A percentile compares a stretch with the other conserved stretches of the same genome.
Evolutionary conservation across 169 alveolate genomes (phyloP).

Genomic region (Amoebophrya sp.): DNA sequence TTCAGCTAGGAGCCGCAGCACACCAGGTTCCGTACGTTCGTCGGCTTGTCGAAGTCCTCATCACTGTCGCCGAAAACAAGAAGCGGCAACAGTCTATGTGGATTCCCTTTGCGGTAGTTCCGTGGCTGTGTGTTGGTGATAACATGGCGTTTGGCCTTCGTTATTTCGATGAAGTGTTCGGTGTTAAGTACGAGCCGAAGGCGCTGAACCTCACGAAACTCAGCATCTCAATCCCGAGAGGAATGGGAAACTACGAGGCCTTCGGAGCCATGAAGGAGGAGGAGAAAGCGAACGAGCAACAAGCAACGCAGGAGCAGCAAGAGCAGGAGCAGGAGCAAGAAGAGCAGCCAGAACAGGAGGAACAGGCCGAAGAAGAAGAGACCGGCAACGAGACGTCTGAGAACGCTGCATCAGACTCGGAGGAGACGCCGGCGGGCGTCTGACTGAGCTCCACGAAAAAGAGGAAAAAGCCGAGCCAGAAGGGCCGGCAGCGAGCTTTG

Average conservation of each 20-base stretch:
- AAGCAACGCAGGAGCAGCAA: background rate
- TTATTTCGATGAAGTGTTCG: background rate
- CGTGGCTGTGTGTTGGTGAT: background rate
- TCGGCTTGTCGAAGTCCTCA: background rate
- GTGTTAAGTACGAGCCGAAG: background rate
- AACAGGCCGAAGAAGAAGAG: no score
- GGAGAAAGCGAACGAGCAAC: background rate
- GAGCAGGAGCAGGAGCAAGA: no score
- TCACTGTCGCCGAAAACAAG: background rate
- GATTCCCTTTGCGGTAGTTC: background rate
- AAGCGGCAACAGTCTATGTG: background rate
- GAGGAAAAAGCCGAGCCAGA: no score
- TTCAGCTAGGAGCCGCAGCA: background rate
- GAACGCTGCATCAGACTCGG: no score
- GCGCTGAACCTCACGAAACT: background rate
- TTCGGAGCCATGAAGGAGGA: background rate
- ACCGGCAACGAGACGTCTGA: no score
- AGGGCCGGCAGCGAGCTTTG: no score
- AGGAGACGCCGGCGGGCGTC: no score
- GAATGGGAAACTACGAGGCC: background rate
- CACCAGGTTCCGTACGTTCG: background rate
- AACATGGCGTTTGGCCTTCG: background rate
- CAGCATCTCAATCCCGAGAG: background rate
- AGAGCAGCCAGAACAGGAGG: no score
- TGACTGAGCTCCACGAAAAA: no score